Base-by-base conservation (phyloP, 768 basidiomycete species). In the Boletus fagicola region DNA sequence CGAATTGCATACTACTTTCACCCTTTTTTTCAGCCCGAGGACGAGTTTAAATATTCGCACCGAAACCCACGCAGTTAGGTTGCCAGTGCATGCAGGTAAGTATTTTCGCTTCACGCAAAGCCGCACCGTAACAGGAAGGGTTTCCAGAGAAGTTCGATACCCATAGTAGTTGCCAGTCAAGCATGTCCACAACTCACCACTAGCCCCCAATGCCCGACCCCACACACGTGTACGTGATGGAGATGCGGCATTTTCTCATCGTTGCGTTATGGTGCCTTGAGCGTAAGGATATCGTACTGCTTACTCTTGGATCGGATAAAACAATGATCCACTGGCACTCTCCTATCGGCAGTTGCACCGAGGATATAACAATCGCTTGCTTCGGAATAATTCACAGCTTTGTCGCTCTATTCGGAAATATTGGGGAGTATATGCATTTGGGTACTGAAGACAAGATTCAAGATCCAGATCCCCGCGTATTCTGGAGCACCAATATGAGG, bases 171-270 rank as follows among this genome's bases (percentile, higher is more conserved):
- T 35, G 11, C 33, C 12, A 13, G 33, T 35, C 33, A 5, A 35
- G 33, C 33, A 13, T 35, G 33, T 35, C 31, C 31, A 33, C 31
- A 12, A 10, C 10, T 31, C 10, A 31, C 9, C 30, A 31, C 10
- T 11, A 31, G 11, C 31, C 31, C 31, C n/a, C 30, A 16, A 36
- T 8, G 7, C 38, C 36, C 30, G 26, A 42, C 2, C 35, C 47
- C 60, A 30, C 54, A 15, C 35, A 47, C 30, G 11, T 56, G 39
- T 30, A 43, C 49, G 42, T 44, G 42, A 49, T 24, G n/a, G 42
- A 8, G 10, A 18, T 42, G n/a, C n/a, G 31, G 16, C 28, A 20
- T 36, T 28, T 57, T 57, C 51, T 31, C 53, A 49, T 57, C 42
- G 12, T 45, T 28, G 20, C 43, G 35, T 48, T 18, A n/a, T 40